phyloP scores from a whole-genome alignment of 495 filamentous ascomycete genomes.

The Tuber microsphaerosporum region DNA sequence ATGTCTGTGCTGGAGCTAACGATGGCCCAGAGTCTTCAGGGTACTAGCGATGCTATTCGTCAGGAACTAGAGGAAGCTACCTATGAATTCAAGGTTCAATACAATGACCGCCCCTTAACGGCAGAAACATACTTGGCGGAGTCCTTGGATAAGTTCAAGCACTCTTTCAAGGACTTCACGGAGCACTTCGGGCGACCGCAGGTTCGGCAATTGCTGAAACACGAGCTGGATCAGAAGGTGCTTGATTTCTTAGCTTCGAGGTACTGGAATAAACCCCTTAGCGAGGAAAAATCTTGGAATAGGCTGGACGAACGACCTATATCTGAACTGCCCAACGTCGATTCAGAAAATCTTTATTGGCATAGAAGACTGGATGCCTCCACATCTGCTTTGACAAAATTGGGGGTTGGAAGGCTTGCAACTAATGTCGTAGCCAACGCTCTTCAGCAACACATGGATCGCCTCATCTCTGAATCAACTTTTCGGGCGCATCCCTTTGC shows the following conservation, averaged over 20 bases:
- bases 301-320: conserved; percentile 36
- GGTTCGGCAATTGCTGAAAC: conserved; percentile 82
- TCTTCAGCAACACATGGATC: conserved; percentile 78
- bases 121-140: conserved; percentile 95
- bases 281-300: conserved; percentile 52
- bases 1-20: conserved; percentile 97
- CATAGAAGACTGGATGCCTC: conserved; percentile 90
- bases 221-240: conserved; percentile 86
- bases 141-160: conserved; percentile 91
- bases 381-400: conserved; percentile 78
- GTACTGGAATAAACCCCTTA: conserved; percentile 97
- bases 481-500: conserved; percentile 88
- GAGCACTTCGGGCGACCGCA: conserved; percentile 83
- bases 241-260: conserved; percentile 88
- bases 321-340: conserved; percentile 38
- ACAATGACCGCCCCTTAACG: conserved; percentile 90
- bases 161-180: conserved; percentile 88
- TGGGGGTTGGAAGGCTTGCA: conserved; percentile 85
- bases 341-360: conserved; percentile 59
- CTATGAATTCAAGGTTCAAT: conserved; percentile 99
- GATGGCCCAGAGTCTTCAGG: conserved; percentile 82
- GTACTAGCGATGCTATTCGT: conserved; percentile 82
- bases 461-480: conserved; percentile 65
- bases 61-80: conserved; percentile 95
- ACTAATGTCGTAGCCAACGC: conserved; percentile 82